phyloP scores from a whole-genome alignment of 2,329 filamentous ascomycete species.

The Cordyceps militaris region DNA sequence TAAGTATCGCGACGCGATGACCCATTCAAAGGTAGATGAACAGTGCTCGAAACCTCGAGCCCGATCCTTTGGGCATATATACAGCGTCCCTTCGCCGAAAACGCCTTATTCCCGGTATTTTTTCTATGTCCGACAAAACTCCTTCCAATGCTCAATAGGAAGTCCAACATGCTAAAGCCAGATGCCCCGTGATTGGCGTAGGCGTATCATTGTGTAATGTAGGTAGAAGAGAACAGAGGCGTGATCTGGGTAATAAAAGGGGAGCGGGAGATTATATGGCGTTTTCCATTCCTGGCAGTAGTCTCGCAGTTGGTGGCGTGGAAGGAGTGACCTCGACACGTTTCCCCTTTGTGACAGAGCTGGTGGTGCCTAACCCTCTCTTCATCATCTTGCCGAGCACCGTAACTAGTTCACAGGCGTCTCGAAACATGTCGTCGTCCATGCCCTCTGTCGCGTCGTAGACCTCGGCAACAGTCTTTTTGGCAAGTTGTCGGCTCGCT shows the following conservation, averaged over 20 bases:
- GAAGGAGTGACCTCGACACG: slow-evolving; percentile 24
- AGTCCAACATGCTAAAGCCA: not conserved
- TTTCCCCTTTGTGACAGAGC: slow-evolving; percentile 1
- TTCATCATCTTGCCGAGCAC: slow-evolving; percentile 86
- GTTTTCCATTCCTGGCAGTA: not conserved
- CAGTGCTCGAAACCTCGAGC: not conserved
- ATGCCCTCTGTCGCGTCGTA: slow-evolving; percentile 88
- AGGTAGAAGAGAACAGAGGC: not conserved
- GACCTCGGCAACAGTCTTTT: slow-evolving; percentile 79
- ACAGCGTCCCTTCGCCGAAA: not conserved
- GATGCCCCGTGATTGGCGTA: not conserved
- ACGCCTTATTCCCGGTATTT: not conserved
- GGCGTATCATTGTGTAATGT: not conserved
- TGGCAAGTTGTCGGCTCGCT: slow-evolving; percentile 67
- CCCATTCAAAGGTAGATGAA: not conserved
- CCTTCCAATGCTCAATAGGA: not conserved
- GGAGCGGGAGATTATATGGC: not conserved
- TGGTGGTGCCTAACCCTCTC: slow-evolving; percentile 48
- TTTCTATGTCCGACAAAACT: slow-evolving; percentile 3
- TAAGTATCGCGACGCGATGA: not conserved
- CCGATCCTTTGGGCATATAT: not conserved
- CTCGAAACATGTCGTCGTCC: slow-evolving; percentile 91
- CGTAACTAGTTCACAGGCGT: slow-evolving; percentile 81
- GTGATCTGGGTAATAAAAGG: too few relatives aligned
- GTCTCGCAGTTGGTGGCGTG: not conserved